Base-by-base conservation (phyloP, 352 stramenopile species). In the Phytophthora sojae region DNA sequence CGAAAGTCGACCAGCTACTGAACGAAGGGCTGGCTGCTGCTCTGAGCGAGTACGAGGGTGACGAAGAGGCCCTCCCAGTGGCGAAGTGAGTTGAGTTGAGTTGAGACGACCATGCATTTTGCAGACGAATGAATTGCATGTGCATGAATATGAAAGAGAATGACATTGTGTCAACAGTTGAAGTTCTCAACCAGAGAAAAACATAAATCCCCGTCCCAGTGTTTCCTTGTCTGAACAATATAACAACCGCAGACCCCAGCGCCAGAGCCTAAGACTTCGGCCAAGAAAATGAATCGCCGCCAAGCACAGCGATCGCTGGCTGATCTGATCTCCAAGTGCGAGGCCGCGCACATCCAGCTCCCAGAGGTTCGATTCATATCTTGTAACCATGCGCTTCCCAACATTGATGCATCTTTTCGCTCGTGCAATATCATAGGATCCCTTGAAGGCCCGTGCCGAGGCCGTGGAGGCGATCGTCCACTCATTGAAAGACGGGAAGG, bases 1-100 rank as follows among this genome's bases (percentile, higher is more conserved):
- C 76, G 29, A 94, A 92, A 67, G 61, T 92, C 25, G 83, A 94
- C 42, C 67, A 75, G 25, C 76, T 94, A 25, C 61, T 94, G 47
- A 77, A 80, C 29, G 76, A 78, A 58, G 86, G 86, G 19, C 68
- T 92, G 3, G 44, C 75, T 1, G 69, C 66, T 6, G 83, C 80
- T 25, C 21, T 92, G 37, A 77, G 76, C 21, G 86, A 92, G 71
- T 92, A 92, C 67, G 55, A 76, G 8, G 53, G 62, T 4, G 57
- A 86, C 8, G 54, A 35, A 11, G 57, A 81, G 45, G 64, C 69
- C 1, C 50, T 76, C 2, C 26, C 54, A 3, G 64, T 65, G 47
- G 32, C 54, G 2, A 69, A 75, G 42, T 78, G 53, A 72, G 35
- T 5, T 12, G 7, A 44, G 14, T 17, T 19, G 6, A 21, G 5